A percentile compares a stretch with the other conserved stretches of the same genome.
These are phyloP conservation scores for Pestalotiopsis sp. DNA, from an alignment of 2,329 filamentous ascomycete genomes.

Conservation along the genomic window DNA sequence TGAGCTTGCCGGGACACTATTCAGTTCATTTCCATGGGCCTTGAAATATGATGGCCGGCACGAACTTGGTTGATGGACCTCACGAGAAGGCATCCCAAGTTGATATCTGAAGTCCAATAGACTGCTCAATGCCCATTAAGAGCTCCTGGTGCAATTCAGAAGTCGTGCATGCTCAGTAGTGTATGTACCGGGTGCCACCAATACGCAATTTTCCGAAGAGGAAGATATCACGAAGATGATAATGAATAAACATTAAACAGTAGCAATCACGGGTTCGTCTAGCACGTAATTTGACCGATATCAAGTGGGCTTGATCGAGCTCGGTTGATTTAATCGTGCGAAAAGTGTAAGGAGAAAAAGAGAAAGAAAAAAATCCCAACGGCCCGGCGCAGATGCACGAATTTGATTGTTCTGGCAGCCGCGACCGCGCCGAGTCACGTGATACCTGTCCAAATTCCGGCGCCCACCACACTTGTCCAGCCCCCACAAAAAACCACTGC, in stretches of 20 bases:
- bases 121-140: background rate
- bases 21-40: background rate
- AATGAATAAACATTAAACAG: conserved; percentile 15
- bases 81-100: background rate
- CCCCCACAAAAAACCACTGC: background rate
- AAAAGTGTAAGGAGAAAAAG: conserved; percentile 42
- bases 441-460: background rate
- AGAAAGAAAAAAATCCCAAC: conserved; percentile 18
- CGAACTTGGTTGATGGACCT: background rate
- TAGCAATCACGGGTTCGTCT: conserved; percentile 41
- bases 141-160: background rate
- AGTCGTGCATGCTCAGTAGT: background rate
- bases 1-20: background rate
- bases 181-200: conserved; percentile 30
- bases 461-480: background rate
- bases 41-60: background rate
- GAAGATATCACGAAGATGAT: conserved; percentile 20
- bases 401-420: background rate
- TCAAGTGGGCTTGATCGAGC: conserved; percentile 47
- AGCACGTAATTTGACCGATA: conserved; percentile 62
- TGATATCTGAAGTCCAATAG: background rate
- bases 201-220: conserved; percentile 22
- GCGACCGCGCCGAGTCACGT: background rate
- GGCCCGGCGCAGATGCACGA: background rate
- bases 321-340: conserved; percentile 64